Percentiles rank a stretch among this genome's conserved stretches.
Evolutionary conservation across 192 early-diverging fungal species (phyloP).

Genomic region (Coemansia erecta): DNA sequence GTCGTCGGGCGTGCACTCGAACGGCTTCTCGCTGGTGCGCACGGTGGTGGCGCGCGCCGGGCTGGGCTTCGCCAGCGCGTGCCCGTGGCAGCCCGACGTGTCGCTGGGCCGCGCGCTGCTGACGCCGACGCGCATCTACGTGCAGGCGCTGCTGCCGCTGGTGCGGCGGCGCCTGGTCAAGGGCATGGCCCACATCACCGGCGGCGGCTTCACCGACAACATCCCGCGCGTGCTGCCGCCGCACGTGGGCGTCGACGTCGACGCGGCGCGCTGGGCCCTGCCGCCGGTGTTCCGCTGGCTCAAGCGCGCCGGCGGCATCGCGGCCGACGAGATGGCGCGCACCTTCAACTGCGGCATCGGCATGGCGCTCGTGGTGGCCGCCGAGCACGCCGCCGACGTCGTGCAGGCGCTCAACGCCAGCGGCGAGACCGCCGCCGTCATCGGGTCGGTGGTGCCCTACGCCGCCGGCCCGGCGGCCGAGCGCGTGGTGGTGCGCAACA

Average conservation of each 20-base stretch:
- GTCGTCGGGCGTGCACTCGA: constrained; percentile 98
- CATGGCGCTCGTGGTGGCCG: constrained; percentile 87
- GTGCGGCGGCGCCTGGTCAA: constrained; percentile 75
- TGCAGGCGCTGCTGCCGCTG: constrained; percentile 84
- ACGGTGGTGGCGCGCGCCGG: constrained; percentile 78
- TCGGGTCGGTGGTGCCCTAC: constrained; percentile 60
- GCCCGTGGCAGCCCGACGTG: constrained; percentile 57
- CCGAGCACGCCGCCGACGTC: constrained; percentile 61
- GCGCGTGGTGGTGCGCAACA: constrained; percentile 31
- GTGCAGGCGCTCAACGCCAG: constrained; percentile 56
- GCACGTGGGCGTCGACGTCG: constrained; percentile 75
- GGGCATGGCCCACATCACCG: constrained; percentile 97
- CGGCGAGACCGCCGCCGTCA: constrained; percentile 67
- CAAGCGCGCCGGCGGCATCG: constrained; percentile 66
- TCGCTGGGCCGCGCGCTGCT: constrained; percentile 83
- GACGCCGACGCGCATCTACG: constrained; percentile 94
- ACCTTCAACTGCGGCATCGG: constrained; percentile 99
- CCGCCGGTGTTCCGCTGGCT: constrained; percentile 96
- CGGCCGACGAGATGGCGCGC: constrained; percentile 83
- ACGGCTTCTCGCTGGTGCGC: constrained; percentile 98
- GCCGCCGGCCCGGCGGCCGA: constrained; percentile 3
- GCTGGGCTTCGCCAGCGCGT: constrained; percentile 70
- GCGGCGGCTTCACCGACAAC: constrained; percentile 97
- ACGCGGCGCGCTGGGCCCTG: constrained; percentile 76
- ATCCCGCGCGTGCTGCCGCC: constrained; percentile 94